A percentile compares a stretch with the other conserved stretches of the same genome.
These are phyloP conservation scores for Calamus simplicifolius DNA, from an alignment of 176 grass and related monocot species.

Conservation along the genomic window DNA sequence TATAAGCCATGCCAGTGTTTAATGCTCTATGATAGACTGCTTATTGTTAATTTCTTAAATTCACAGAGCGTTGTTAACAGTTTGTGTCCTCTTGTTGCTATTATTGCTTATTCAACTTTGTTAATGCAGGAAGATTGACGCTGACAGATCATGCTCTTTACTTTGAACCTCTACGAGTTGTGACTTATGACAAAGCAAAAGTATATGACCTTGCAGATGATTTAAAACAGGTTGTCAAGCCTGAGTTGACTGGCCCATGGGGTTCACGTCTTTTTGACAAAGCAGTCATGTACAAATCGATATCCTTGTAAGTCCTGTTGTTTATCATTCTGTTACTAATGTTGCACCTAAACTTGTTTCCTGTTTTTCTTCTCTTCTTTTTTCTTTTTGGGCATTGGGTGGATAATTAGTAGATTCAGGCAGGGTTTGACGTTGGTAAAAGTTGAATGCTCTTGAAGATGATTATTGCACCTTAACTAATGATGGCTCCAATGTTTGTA, in stretches of 20 bases:
- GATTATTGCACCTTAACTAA: too few species aligned
- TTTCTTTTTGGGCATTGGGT: too few species aligned
- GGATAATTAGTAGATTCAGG: too few species aligned
- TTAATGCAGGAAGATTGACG: conserved; percentile 66
- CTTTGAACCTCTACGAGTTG: conserved; percentile 82
- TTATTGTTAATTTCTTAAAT: background rate
- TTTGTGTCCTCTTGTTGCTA: too few species aligned
- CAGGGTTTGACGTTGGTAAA: too few species aligned
- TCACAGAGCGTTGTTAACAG: too few species aligned
- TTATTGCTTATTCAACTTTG: conserved; percentile 16
- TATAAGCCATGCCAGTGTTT: background rate
- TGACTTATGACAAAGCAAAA: conserved; percentile 92
- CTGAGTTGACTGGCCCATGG: conserved; percentile 95
- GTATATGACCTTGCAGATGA: conserved; percentile 91
- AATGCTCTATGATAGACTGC: too few species aligned
- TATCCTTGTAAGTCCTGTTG: conserved; percentile 55
- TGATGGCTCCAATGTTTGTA: conserved; percentile 23
- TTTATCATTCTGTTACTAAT: conserved; percentile 3
- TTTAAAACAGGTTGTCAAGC: conserved; percentile 88
- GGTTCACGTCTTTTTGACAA: conserved; percentile 98
- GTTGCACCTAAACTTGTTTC: background rate
- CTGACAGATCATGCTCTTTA: conserved; percentile 94
- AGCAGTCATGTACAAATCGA: conserved; percentile 96
- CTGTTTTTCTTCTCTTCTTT: too few species aligned
- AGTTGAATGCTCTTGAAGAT: too few species aligned